phyloP scores from a whole-genome alignment of 495 filamentous ascomycete species.

The Trichoderma erinaceum region DNA sequence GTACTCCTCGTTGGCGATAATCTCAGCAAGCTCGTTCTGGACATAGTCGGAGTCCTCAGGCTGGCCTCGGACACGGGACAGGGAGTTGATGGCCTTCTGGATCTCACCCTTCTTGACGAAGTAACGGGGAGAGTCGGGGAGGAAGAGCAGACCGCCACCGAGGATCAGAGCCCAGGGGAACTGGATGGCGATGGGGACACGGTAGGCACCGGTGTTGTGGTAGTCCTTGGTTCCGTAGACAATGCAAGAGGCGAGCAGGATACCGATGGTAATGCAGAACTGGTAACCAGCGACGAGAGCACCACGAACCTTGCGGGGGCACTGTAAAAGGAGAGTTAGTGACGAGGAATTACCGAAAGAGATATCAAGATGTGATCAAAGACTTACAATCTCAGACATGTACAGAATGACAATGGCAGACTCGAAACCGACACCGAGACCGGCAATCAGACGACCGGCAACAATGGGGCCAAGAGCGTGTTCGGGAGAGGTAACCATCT shows the following conservation, averaged over 20 bases:
- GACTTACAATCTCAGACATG: slow-evolving; percentile 59
- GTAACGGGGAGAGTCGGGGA: slow-evolving; percentile 55
- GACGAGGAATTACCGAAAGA: neutral
- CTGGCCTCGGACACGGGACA: slow-evolving; percentile 46
- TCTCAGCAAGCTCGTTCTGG: slow-evolving; percentile 63
- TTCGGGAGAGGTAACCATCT: slow-evolving; percentile 43
- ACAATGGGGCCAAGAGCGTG: slow-evolving; percentile 59
- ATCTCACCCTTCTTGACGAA: slow-evolving; percentile 50
- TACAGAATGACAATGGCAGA: slow-evolving; percentile 62
- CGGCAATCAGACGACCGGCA: slow-evolving; percentile 57
- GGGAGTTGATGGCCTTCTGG: slow-evolving; percentile 48
- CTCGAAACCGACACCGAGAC: slow-evolving; percentile 56
- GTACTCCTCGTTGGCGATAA: slow-evolving; percentile 62
- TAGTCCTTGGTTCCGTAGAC: slow-evolving; percentile 56
- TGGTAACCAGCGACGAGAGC: slow-evolving; percentile 65
- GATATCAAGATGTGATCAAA: slow-evolving; percentile 17
- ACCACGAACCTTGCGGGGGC: slow-evolving; percentile 63
- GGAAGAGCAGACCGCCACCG: slow-evolving; percentile 46
- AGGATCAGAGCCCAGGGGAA: slow-evolving; percentile 63
- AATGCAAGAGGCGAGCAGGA: slow-evolving; percentile 60
- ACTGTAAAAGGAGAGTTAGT: slow-evolving; percentile 56
- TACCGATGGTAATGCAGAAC: slow-evolving; percentile 66
- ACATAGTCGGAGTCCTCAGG: slow-evolving; percentile 58
- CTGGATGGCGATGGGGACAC: slow-evolving; percentile 64
- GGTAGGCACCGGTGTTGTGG: slow-evolving; percentile 58